Conservation (phyloP, 306 rosid species). For the Begonia masoniana region DNA sequence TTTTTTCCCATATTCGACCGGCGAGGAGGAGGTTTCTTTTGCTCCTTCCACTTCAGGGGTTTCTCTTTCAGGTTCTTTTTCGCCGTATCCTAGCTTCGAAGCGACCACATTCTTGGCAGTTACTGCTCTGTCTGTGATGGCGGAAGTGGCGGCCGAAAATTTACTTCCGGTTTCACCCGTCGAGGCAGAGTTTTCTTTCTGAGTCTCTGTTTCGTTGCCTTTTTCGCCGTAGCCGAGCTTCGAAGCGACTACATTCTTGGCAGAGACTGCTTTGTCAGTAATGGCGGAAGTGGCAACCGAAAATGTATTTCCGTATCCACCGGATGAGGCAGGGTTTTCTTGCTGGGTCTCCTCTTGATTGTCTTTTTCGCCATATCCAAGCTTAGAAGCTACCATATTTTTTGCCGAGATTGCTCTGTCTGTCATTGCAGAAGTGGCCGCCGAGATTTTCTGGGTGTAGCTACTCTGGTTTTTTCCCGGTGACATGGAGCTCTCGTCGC, state of each 20-base stretch:
- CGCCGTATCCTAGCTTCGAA: slow-evolving; percentile 40
- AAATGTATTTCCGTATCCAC: background rate
- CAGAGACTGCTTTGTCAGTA: too few species aligned
- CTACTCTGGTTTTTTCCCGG: background rate
- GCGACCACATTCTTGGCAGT: slow-evolving; percentile 31
- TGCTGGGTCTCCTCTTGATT: background rate
- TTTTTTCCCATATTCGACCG: slow-evolving; percentile 21
- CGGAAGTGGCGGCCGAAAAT: too few species aligned
- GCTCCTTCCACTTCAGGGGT: too few species aligned
- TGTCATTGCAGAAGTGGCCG: background rate
- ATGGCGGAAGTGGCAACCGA: slow-evolving; percentile 7
- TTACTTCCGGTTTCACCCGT: too few species aligned
- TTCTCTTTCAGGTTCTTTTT: background rate
- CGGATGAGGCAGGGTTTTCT: too few species aligned
- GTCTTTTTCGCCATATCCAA: slow-evolving; percentile 9
- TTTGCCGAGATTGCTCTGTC: background rate
- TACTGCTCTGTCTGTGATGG: slow-evolving; percentile 11
- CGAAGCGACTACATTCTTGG: too few species aligned
- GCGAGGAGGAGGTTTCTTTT: too few species aligned
- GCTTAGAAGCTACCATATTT: background rate
- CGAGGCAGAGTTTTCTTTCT: too few species aligned
- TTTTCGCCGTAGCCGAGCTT: too few species aligned
- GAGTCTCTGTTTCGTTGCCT: too few species aligned
- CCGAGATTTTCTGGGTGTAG: slow-evolving; percentile 6
- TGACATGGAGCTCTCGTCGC: too few species aligned